Conservation (phyloP, 2,329 filamentous ascomycete genomes). For the Aspergillus sp. region DNA sequence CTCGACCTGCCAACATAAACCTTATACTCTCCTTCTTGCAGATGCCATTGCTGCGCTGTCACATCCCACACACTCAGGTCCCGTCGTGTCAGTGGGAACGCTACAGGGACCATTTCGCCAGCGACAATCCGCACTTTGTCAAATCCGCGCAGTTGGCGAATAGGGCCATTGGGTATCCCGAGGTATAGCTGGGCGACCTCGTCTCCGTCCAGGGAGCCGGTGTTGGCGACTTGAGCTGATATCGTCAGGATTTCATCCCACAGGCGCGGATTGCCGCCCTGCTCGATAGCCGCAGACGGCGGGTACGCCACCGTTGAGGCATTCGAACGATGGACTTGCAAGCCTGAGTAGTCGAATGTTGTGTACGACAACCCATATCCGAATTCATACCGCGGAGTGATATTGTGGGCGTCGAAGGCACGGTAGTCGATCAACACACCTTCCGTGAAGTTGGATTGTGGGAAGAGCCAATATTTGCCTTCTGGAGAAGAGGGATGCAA, state of each 20-base stretch:
- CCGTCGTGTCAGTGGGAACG: slow-evolving; percentile 35
- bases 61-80: slow-evolving; percentile 25
- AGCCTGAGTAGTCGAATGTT: slow-evolving; percentile 12
- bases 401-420: slow-evolving; percentile 39
- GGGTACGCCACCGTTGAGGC: slow-evolving; percentile 33
- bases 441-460: slow-evolving; percentile 40
- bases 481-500: slow-evolving; percentile 9
- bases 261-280: slow-evolving; percentile 47
- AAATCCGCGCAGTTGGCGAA: slow-evolving; percentile 43
- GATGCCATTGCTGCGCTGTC: slow-evolving; percentile 16
- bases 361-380: slow-evolving; percentile 30
- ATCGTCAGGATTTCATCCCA: slow-evolving; percentile 45
- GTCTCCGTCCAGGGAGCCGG: slow-evolving; percentile 38
- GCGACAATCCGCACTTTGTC: slow-evolving; percentile 40
- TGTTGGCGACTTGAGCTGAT: slow-evolving; percentile 43
- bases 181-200: slow-evolving; percentile 50
- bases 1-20: slow-evolving; percentile 18
- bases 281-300: slow-evolving; percentile 33
- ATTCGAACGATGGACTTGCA: slow-evolving; percentile 4
- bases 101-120: slow-evolving; percentile 34
- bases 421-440: slow-evolving; percentile 48
- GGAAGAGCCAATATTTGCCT: slow-evolving; percentile 11
- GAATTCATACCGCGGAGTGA: slow-evolving; percentile 31
- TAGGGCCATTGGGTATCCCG: slow-evolving; percentile 25
- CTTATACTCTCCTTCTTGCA: slow-evolving; percentile 9